Evolutionary conservation across 2,329 filamentous ascomycete species (phyloP).

Genomic region (Fusarium napiforme): DNA sequence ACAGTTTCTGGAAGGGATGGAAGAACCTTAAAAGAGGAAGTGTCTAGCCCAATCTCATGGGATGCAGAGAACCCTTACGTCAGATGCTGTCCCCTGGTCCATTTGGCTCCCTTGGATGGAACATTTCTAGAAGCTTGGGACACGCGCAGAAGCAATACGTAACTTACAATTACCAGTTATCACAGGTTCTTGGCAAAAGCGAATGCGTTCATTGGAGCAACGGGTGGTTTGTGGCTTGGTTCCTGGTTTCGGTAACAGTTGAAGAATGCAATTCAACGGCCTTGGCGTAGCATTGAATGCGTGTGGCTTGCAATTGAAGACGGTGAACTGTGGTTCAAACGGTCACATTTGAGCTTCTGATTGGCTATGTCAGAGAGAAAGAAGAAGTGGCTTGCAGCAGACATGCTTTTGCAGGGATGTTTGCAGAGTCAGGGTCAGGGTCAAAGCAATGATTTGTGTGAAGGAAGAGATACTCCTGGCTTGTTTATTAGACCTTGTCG

Average conservation of each 20-base stretch:
- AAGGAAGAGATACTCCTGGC: not conserved
- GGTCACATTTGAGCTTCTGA: not conserved
- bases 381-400: not conserved
- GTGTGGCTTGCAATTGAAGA: not conserved
- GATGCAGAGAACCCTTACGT: rapidly evolving
- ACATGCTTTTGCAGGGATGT: not conserved
- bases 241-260: not conserved
- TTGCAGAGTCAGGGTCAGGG: not conserved
- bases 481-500: rapidly evolving
- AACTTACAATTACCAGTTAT: too few relatives aligned
- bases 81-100: rapidly evolving
- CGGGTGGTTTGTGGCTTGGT: not conserved
- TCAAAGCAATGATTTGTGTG: rapidly evolving
- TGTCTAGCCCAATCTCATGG: too few relatives aligned
- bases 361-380: rapidly evolving
- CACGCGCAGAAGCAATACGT: rapidly evolving
- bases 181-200: too few relatives aligned
- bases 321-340: rapidly evolving
- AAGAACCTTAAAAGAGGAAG: not conserved
- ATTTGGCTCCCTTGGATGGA: rapidly evolving
- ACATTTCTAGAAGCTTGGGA: not conserved
- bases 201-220: too few relatives aligned
- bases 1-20: not conserved
- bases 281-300: not conserved
- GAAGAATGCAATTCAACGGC: rapidly evolving